Conservation (phyloP, 192 early-diverging fungal species). For the Entomortierella parvispora region DNA sequence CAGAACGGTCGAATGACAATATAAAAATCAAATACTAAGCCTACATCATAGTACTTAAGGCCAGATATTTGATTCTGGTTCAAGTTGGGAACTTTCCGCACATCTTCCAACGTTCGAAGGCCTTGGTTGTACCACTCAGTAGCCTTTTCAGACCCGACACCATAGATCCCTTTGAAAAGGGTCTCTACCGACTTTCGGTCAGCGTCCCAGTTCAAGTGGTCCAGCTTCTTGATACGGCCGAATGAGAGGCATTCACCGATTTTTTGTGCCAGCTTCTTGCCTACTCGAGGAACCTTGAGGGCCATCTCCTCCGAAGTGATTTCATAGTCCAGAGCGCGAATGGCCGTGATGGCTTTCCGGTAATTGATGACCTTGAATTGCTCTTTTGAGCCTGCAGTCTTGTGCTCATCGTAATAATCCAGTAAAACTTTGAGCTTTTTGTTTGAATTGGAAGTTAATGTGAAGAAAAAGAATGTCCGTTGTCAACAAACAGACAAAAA, state of each 20-base stretch:
- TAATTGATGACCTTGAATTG: slow-evolving; percentile 51
- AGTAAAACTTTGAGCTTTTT: slow-evolving; percentile 34
- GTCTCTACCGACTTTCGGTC: slow-evolving; percentile 28
- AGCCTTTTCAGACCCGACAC: slow-evolving; percentile 42
- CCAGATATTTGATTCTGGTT: slow-evolving; percentile 40
- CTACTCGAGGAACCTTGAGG: slow-evolving; percentile 40
- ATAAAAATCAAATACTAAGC: background rate
- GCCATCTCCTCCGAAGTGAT: slow-evolving; percentile 51
- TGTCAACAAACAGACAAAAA: background rate
- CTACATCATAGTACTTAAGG: slow-evolving; percentile 36
- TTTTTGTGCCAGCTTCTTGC: slow-evolving; percentile 51
- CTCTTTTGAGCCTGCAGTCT: slow-evolving; percentile 35
- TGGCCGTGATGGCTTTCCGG: slow-evolving; percentile 50
- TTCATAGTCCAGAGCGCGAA: slow-evolving; percentile 44
- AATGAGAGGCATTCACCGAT: slow-evolving; percentile 42
- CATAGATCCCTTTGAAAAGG: slow-evolving; percentile 36
- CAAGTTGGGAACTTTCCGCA: slow-evolving; percentile 25
- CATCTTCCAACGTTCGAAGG: slow-evolving; percentile 33
- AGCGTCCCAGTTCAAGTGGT: slow-evolving; percentile 41
- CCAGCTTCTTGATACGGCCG: slow-evolving; percentile 43
- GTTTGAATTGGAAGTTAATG: background rate
- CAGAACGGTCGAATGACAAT: background rate
- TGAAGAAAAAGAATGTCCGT: background rate
- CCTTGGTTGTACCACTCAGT: slow-evolving; percentile 46
- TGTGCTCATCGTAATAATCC: slow-evolving; percentile 35